Evolutionary conservation across 495 filamentous ascomycete genomes (phyloP).

Genomic region (Amorphotheca resinae): DNA sequence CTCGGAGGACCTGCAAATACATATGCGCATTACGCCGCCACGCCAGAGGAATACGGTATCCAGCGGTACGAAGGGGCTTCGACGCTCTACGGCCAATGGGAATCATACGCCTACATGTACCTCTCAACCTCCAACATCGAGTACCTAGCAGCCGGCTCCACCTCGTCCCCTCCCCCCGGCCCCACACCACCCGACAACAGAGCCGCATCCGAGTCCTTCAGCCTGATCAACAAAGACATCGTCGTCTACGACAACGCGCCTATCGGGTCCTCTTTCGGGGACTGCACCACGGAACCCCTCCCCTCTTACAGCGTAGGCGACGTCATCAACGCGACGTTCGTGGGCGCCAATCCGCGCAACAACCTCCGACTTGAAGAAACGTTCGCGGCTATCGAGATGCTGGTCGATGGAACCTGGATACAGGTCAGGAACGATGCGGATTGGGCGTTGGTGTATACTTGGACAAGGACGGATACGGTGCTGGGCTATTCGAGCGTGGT

Average conservation of each 20-base stretch:
- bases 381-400: constrained; percentile 63
- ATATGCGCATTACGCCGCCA: constrained; percentile 86
- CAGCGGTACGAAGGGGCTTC: constrained; percentile 94
- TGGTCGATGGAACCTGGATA: constrained; percentile 48
- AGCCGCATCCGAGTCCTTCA: constrained; percentile 46
- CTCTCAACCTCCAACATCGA: constrained; percentile 58
- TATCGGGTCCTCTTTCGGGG: constrained; percentile 57
- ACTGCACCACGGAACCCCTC: constrained; percentile 44
- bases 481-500: constrained; percentile 69
- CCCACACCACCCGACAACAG: constrained; percentile 65
- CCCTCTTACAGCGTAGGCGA: constrained; percentile 47
- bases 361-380: constrained; percentile 72
- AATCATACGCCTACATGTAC: constrained; percentile 77
- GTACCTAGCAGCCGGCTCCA: constrained; percentile 46
- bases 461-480: constrained; percentile 60
- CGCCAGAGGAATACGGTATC: constrained; percentile 76
- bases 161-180: constrained; percentile 38
- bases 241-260: constrained; percentile 66
- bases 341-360: constrained; percentile 86
- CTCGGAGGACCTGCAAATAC: constrained; percentile 85
- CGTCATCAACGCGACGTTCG: constrained; percentile 57
- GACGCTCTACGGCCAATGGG: constrained; percentile 81
- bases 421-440: constrained; percentile 60
- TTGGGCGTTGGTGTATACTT: constrained; percentile 70
- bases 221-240: constrained; percentile 52